Evolutionary conservation across 805 yeast genomes (phyloP), one percentile per base, ranked within the genome.

Genomic region (Metschnikowia baotianmanensis): DNA sequence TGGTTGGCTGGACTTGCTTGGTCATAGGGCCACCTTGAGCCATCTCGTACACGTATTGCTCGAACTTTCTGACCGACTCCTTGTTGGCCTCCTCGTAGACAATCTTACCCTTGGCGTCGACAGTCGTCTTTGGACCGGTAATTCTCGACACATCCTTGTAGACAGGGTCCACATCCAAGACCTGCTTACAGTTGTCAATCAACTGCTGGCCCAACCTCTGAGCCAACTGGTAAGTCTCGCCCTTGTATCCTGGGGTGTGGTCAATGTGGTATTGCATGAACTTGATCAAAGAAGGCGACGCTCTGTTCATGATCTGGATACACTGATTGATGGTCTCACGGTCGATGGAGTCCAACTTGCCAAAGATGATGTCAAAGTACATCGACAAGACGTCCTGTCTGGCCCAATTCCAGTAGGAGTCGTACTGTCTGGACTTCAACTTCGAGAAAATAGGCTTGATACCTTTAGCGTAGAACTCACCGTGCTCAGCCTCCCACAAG

Each of bases 401-500:
- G 34, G 98, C 97, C 99, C 99, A 93, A 69, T 95, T 95, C 99
- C 99, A 93, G 69, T 90, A 89, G 17, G 97, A 89, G 69, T 93
- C 98, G 66, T 91, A 93, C 40, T 84, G 82, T 73, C 99, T 86
- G 21, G 97, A 96, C 74, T 93, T 93, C 69, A 86, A 77, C 47
- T 91, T 76, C 23, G 96, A 86, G 71, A 93, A 93, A 4, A 83
- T 80, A 30, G 98, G 96, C 52, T 82, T 74, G 56, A 93, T 83
- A 62, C 99, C 98, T 44, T 82, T 77, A 36, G 96, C 90, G 64
- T 90, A 93, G 59, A 82, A 82, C 57, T 93, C 99, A 54, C 99
- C 99, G 62, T 83, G 76, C 56, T 70, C 75, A 23, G 83, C 79
- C 65, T 83, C 78, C 91, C 91, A 86, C 65, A 86, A 76, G 62